These are phyloP conservation scores for Leucocoprinus leucothites DNA, from an alignment of 768 basidiomycete species.

Conservation along the genomic window DNA sequence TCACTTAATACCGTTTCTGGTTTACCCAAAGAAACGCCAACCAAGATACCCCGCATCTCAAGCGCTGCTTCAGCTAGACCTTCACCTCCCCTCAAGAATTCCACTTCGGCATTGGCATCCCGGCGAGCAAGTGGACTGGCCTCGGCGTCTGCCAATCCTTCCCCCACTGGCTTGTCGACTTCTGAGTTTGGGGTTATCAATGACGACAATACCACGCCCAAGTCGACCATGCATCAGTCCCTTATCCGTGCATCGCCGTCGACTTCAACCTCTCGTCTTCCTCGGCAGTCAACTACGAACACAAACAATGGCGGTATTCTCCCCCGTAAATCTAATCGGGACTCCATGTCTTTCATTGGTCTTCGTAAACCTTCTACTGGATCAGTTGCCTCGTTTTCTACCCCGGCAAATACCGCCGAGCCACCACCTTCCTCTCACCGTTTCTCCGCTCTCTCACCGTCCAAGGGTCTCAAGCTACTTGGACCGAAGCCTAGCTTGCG, in stretches of 20 bases:
- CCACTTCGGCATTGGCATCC: conserved; percentile 43
- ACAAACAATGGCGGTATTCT: conserved; percentile 39
- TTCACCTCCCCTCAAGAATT: conserved; percentile 68
- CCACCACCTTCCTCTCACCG: conserved; percentile 46
- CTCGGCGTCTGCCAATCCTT: conserved; percentile 59
- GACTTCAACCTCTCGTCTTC: conserved; percentile 53
- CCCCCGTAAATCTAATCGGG: conserved; percentile 68
- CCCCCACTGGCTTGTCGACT: conserved; percentile 51
- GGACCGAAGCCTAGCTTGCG: conserved; percentile 71
- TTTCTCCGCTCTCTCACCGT: conserved; percentile 83
- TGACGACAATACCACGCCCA: conserved; percentile 46
- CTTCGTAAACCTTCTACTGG: conserved; percentile 82
- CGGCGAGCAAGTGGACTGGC: conserved; percentile 61
- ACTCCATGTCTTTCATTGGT: conserved; percentile 75
- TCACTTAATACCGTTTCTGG: conserved; percentile 48
- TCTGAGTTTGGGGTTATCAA: conserved; percentile 82
- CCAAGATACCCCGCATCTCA: conserved; percentile 92
- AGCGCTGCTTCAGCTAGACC: conserved; percentile 73
- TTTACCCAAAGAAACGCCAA: conserved; percentile 80
- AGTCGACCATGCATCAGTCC: conserved; percentile 43
- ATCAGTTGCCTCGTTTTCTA: conserved; percentile 68
- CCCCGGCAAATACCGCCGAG: conserved; percentile 36
- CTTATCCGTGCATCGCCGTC: conserved; percentile 69
- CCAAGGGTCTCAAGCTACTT: conserved; percentile 77
- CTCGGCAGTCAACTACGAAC: conserved; percentile 55